These are phyloP conservation scores for Russula emetica DNA, from an alignment of 768 basidiomycete species.

Conservation along the genomic window DNA sequence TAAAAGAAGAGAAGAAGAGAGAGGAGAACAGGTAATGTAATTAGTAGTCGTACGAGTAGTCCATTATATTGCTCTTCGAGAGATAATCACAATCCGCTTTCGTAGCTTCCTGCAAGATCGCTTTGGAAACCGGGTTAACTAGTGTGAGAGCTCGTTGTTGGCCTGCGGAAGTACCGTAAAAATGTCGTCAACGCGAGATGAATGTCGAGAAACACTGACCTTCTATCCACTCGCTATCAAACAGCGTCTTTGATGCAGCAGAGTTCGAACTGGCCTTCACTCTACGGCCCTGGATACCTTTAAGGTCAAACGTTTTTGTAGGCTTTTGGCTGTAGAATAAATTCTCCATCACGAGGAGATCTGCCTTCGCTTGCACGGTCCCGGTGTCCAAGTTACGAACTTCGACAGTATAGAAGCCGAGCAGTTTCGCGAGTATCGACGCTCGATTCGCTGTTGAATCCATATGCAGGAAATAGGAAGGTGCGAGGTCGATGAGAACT, in stretches of 20 bases:
- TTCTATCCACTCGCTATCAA: constrained; percentile 85
- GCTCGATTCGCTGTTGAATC: constrained; percentile 61
- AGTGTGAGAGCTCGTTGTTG: constrained; percentile 63
- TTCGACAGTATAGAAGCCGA: constrained; percentile 79
- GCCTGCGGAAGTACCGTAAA: constrained; percentile 35
- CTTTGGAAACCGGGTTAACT: constrained; percentile 67
- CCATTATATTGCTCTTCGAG: constrained; percentile 75
- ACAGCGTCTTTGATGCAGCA: constrained; percentile 53
- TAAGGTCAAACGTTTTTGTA: constrained; percentile 71
- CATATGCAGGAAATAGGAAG: constrained; percentile 77
- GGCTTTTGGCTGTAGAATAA: constrained; percentile 69
- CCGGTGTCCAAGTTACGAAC: constrained; percentile 70
- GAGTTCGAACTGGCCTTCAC: constrained; percentile 46
- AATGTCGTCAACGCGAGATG: background rate
- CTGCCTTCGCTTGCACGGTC: constrained; percentile 58
- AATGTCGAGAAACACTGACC: constrained; percentile 33
- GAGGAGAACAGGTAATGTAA: background rate
- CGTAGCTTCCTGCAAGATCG: constrained; percentile 65
- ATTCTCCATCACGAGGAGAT: constrained; percentile 84
- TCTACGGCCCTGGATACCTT: constrained; percentile 76
- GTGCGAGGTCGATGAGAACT: constrained; percentile 70
- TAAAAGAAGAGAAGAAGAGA: too few relatives aligned
- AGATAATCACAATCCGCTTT: constrained; percentile 70
- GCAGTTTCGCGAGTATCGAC: constrained; percentile 69
- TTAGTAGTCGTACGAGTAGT: constrained; percentile 65